Base-by-base conservation (phyloP, 345 rosid species). In the Dipteronia sinensis region DNA sequence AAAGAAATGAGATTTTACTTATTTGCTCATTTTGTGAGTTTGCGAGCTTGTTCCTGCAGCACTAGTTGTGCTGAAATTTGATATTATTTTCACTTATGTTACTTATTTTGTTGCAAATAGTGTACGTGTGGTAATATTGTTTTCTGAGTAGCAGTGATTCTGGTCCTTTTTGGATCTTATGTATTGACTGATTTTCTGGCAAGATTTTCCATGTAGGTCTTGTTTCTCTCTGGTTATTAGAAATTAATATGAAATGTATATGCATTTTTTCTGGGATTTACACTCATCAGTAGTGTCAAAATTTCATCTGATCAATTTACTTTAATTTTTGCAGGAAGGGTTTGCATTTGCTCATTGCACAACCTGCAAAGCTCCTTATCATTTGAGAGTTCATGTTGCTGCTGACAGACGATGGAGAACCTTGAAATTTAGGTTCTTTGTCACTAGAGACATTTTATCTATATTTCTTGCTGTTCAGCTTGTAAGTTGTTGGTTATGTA, bases 341-440 rank as follows among this genome's bases (percentile, higher is more conserved):
- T 94, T 94, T 86, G 98, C 99, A 72, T 97, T 97, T 91, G 94
- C 98, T 63, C 99, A 97, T 83, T 97, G 99, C 84, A 97, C 98
- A 55, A 97, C 98, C 84, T 97, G 99, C 88, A 97, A 97, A 90
- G 94, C 96, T 67, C 97, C 98, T 61, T 97, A 97, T 82, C 94
- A 97, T 90, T 85, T 94, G 84, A 89, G 99, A 85, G 98, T 97
- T 86, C 98, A 97, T 83, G 95, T 84, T 78, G 97, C 97, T 46
- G 94, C 98, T 78, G 98, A 97, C 77, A 89, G 98, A 86, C 92
- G 91, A 82, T 97, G 99, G 99, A 85, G 98, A 67, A 91, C 96
- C 38, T 75, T 97, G 82, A 97, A 97, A 87, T 97, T 97, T 83
- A 92, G 98, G 27, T 97, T 97, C 86, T 97, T 97, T 89, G 99